A percentile compares a stretch with the other conserved stretches of the same genome.
phyloP scores from a whole-genome alignment of 1,284 basidiomycete genomes.

The Ceraceosorus guamensis region DNA sequence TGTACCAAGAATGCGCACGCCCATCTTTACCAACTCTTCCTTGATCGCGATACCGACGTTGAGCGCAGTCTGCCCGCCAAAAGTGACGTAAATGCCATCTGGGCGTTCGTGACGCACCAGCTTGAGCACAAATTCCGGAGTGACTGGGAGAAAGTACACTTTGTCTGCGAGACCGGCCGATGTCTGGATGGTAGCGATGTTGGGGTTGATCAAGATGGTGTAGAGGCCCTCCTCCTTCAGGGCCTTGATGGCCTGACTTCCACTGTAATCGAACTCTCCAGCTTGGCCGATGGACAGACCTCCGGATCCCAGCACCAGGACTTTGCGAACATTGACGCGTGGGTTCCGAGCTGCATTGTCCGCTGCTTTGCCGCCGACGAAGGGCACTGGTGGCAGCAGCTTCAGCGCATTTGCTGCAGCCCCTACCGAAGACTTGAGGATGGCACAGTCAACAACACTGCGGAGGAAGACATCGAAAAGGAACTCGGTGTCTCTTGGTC shows the following conservation, averaged over 20 bases:
- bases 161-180: constrained; percentile 96
- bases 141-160: constrained; percentile 97
- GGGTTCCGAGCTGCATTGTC: constrained; percentile 74
- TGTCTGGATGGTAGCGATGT: constrained; percentile 99
- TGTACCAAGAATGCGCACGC: constrained; percentile 88
- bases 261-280: constrained; percentile 98
- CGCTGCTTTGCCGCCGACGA: constrained; percentile 78
- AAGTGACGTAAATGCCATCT: constrained; percentile 97
- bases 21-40: constrained; percentile 73
- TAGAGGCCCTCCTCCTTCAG: constrained; percentile 98
- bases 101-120: constrained; percentile 98
- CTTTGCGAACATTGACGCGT: constrained; percentile 74
- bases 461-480: constrained; percentile 96
- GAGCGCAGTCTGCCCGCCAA: constrained; percentile 94
- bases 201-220: constrained; percentile 92
- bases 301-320: constrained; percentile 94
- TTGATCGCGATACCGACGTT: constrained; percentile 96
- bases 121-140: constrained; percentile 92
- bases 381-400: constrained; percentile 58
- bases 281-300: constrained; percentile 97
- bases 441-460: constrained; percentile 71
- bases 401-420: constrained; percentile 15
- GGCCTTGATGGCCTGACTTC: constrained; percentile 97
- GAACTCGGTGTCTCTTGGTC: constrained; percentile 96
- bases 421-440: constrained; percentile 54